Base-by-base conservation (phyloP, 148 eudicot species). In the Oxyria digyna region DNA sequence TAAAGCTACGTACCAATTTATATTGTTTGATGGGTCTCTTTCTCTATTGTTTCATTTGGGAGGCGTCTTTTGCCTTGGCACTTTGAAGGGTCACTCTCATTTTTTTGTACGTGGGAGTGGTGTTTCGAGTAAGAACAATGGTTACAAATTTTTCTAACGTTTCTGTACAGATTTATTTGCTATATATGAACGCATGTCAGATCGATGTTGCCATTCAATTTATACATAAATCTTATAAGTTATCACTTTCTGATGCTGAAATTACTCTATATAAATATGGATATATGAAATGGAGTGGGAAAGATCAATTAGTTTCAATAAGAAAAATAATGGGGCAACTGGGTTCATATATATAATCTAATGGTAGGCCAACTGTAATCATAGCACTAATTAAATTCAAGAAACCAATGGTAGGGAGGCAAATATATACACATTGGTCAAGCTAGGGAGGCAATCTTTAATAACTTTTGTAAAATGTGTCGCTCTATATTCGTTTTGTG, bases 11-110 rank as follows among this genome's bases (percentile, higher is more conserved):
- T 35, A 52, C 31, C 62, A 23, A 46, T n/a, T n/a, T n/a, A n/a
- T n/a, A n/a, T n/a, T 23, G 12, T 24, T 59, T 59, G 38, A 59
- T 59, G 65, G 35, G 37, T 59, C 65, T 59, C 65, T 59, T 59
- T 31, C 65, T 14, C 37, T 29, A 29, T 59, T 29, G 37, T 59
- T 59, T 59, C 65, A 59, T 29, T 59, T 59, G 8, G 29, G 29
- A 59, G 37, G 35, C 29, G 20, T 27, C 38, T 59, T 46, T 59
- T 59, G 65, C 33, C 38, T 31, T 59, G 13, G 20, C 37, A 59
- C 17, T 59, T 29, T 29, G 38, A 59, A 59, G 37, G 38, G 38
- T 59, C 65, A 59, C 65, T 59, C 65, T 59, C 65, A 29, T 59
- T 21, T 52, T 2, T 59, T 59, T 59, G 35, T 59, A 59, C 10